A percentile compares a stretch with the other conserved stretches of the same genome.
Evolutionary conservation across 2,329 filamentous ascomycete genomes (phyloP).

Genomic region (Diaporthe longicolla): DNA sequence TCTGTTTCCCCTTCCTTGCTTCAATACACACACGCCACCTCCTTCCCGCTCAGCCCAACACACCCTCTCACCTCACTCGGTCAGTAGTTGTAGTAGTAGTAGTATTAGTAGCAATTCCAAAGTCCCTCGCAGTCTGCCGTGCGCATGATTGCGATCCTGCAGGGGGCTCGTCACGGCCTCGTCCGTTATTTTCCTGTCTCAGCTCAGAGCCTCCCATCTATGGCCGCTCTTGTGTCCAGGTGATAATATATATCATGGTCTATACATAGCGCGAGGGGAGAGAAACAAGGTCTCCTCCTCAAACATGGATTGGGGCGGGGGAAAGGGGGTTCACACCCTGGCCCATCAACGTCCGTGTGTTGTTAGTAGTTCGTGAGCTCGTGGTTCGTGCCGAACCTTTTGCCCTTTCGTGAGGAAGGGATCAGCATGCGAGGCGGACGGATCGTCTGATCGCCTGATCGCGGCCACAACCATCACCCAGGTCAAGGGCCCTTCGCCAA

Average conservation of each 20-base stretch:
- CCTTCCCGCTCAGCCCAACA: neutral
- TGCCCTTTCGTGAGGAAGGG: conserved; percentile 11
- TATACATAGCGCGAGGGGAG: neutral
- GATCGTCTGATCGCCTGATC: conserved; percentile 38
- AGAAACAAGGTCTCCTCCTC: conserved; percentile 3
- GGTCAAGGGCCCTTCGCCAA: conserved; percentile 22
- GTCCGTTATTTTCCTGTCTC: neutral
- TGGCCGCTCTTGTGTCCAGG: neutral
- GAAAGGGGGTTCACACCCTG: neutral
- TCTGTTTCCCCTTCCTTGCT: conserved; percentile 1
- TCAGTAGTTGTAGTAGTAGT: neutral
- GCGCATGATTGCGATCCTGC: conserved; percentile 10
- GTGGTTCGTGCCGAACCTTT: conserved; percentile 29
- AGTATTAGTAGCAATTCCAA: neutral
- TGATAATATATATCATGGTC: neutral
- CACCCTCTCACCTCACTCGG: conserved; percentile 7
- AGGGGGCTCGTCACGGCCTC: conserved; percentile 15
- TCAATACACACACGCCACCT: conserved; percentile 21
- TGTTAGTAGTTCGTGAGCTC: conserved; percentile 10
- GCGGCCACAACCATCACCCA: conserved; percentile 25
- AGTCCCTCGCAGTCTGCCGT: neutral
- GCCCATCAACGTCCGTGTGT: neutral
- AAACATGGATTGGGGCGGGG: neutral
- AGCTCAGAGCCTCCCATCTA: neutral
- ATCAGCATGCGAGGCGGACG: conserved; percentile 36